These are phyloP conservation scores for Monosporascus sp. DNA, from an alignment of 2,329 filamentous ascomycete genomes.

Conservation along the genomic window DNA sequence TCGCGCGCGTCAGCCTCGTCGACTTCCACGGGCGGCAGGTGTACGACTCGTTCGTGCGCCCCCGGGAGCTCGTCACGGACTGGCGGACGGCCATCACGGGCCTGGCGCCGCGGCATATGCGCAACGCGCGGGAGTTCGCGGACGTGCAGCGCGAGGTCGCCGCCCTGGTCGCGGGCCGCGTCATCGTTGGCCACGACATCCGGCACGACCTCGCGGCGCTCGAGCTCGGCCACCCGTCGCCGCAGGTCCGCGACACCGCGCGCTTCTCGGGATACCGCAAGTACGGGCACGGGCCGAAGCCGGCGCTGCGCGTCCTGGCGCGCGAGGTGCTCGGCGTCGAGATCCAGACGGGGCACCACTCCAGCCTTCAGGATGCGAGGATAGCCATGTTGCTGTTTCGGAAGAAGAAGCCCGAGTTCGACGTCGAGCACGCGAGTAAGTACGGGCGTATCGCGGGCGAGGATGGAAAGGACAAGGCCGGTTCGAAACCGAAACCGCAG, in stretches of 20 bases:
- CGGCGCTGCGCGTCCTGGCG: conserved; percentile 57
- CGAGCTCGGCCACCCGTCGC: conserved; percentile 69
- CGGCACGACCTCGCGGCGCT: conserved; percentile 69
- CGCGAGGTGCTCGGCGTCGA: conserved; percentile 53
- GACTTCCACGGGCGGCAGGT: conserved; percentile 91
- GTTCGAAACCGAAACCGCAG: conserved; percentile 33
- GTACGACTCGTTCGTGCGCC: conserved; percentile 88
- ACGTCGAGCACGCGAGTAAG: conserved; percentile 68
- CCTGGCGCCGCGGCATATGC: conserved; percentile 69
- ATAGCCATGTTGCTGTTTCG: conserved; percentile 87
- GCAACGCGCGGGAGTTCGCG: conserved; percentile 63
- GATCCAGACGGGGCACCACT: conserved; percentile 60
- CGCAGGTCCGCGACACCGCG: conserved; percentile 80
- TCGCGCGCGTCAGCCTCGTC: conserved; percentile 84
- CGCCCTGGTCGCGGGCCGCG: conserved; percentile 54
- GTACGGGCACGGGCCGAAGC: conserved; percentile 61
- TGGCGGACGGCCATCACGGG: conserved; percentile 88
- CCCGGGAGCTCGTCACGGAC: conserved; percentile 74
- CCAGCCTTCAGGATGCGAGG: conserved; percentile 73
- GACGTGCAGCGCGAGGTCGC: conserved; percentile 72
- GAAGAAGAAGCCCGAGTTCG: conserved; percentile 77
- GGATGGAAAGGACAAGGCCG: conserved; percentile 26
- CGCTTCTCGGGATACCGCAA: conserved; percentile 70
- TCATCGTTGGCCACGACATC: conserved; percentile 68
- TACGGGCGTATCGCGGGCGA: conserved; percentile 41